Evolutionary conservation across 345 rosid genomes (phyloP), one percentile per base, ranked within the genome.

Genomic region (Hibiscus trionum): DNA sequence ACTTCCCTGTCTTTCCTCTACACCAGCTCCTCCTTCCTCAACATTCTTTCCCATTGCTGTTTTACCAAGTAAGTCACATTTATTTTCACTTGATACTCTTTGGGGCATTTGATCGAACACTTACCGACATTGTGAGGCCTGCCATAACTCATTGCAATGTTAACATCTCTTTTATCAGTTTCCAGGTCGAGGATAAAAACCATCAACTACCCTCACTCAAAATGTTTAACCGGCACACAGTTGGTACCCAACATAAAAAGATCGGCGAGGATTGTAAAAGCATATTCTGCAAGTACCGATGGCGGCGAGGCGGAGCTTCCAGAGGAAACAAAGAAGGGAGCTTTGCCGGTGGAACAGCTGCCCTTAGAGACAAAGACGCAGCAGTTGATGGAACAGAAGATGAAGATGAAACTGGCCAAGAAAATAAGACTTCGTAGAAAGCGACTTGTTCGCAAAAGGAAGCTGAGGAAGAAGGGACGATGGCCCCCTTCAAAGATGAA

Each of bases 401-500:
- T 86, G 89, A 91, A 77, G 89, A 90, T 93, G 94, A 93, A 91
- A 70, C 15, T 88, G 75, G 92, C 94, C 0, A 93, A 86, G 85
- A 93, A 93, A 86, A 80, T 90, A 15, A 73, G 97, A 78, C 90
- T 93, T 9, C 82, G 97, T 6, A 87, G 96, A 77, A 90, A 89
- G 77, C 85, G 96, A 70, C 90, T 93, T 4, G 56, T 87, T 64
- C 86, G 87, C 72, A 91, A 93, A 82, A 82, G 94, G 70, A 87
- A 79, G 79, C 31, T 91, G 90, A 87, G 98, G 86, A 91, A 93
- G 94, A 93, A 86, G 86, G 98, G 96, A 44, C 78, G 89, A 71
- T 90, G 98, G 98, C 98, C 96, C 7, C 96, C 98, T 77, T 93
- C 94, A 1, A 93, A 91, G 84, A 83, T 93, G 88, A 93, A 83